A percentile compares a stretch with the other conserved stretches of the same genome.
Evolutionary conservation across 108 stramenopile species (phyloP).

Genomic region (Skeletonema menzelii): DNA sequence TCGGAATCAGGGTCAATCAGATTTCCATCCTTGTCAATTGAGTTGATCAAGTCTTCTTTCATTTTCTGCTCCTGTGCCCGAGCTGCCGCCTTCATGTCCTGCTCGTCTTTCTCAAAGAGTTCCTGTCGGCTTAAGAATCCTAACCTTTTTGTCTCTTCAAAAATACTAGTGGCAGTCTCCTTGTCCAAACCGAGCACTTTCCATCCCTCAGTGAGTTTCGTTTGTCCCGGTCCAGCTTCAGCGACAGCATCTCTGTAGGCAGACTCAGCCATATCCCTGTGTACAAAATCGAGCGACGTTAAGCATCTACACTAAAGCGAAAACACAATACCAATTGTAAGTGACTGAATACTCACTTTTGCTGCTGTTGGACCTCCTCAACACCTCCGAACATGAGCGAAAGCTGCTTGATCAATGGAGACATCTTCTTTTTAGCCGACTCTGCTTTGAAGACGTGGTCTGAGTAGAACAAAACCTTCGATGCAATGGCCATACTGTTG

Average conservation of each 20-base stretch:
- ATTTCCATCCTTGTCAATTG: constrained; percentile 58
- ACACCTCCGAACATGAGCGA: constrained; percentile 17
- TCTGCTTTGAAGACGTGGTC: constrained; percentile 70
- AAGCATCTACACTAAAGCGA: constrained; percentile 2
- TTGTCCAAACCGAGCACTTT: constrained; percentile 82
- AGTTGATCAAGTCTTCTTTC: constrained; percentile 53
- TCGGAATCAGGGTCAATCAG: constrained; percentile 47
- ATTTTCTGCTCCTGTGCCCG: constrained; percentile 51
- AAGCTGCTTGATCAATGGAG: constrained; percentile 26
- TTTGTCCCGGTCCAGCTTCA: constrained; percentile 60
- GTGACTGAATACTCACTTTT: constrained; percentile 52
- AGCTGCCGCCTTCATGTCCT: constrained; percentile 40
- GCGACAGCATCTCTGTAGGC: constrained; percentile 75
- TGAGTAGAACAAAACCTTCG: constrained; percentile 82
- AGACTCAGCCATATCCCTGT: constrained; percentile 77
- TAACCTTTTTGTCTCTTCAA: constrained; percentile 60
- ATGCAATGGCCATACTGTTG: constrained; percentile 60
- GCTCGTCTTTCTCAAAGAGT: constrained; percentile 13
- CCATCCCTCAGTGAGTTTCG: constrained; percentile 74
- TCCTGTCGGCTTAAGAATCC: constrained; percentile 65
- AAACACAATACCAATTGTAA: background rate
- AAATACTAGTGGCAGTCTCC: constrained; percentile 69
- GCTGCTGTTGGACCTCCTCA: constrained; percentile 16
- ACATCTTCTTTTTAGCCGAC: constrained; percentile 30
- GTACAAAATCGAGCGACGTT: background rate